Evolutionary conservation across 1,284 basidiomycete species (phyloP), one percentile per base, ranked within the genome.

Genomic region (Ustilago bromivora): DNA sequence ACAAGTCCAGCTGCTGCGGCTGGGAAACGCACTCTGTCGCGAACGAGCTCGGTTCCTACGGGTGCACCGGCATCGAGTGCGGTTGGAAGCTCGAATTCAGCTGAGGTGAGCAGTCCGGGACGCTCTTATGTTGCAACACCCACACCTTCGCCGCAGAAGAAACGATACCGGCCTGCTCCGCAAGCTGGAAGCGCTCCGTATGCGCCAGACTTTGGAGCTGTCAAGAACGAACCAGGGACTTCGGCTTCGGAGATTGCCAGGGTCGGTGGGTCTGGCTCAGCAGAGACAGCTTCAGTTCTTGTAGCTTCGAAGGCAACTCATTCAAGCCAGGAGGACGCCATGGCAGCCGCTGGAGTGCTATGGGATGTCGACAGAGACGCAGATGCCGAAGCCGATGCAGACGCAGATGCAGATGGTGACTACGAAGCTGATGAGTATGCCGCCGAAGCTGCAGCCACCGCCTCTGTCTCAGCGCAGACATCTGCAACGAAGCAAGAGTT

Each of bases 321-420:
- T 3, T 4, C 46, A 12, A 28, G 19, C 36, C 17, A 38, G 1
- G 35, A 12, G 7, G 58, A 70, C 40, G 70, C 43, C 17, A 58
- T 35, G 38, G 46, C 38, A 28, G 49, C 31, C 32, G 38, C 52
- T 8, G 71, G 34, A 28, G 13, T n/a, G 49, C 35, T 49, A 5
- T 55, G 28, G 58, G 61, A 68, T 23, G 58, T 47, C 34, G 57
- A 60, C 32, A 34, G 47, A 41, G 62, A 78, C 52, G 66, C 57
- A 46, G 63, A 79, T 53, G 65, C 56, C 23, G 70, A 79, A 32
- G 60, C 55, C 4, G 66, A 66, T 41, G 61, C 60, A 5, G 75
- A 79, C 51, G 63, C 60, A 10, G 61, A 74, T 60, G 64, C 76
- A 32, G 71, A 74, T 23, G 74, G 67, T 32, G 67, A 78, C 19